phyloP scores from a whole-genome alignment of 73 alveolate species.

The Durusdinium trenchii region DNA sequence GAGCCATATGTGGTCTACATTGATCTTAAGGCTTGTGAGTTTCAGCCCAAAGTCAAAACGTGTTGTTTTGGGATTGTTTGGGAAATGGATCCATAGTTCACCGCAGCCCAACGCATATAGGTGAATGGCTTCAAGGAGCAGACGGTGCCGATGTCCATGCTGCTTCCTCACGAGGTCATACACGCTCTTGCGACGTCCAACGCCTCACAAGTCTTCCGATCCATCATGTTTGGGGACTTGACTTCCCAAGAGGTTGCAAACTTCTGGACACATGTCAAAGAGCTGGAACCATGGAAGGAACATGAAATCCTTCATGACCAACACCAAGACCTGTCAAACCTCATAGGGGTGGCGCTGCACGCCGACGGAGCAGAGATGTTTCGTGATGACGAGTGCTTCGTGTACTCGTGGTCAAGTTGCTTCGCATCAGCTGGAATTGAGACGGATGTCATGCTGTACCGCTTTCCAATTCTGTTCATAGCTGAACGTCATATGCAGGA shows the following conservation, averaged over 20 bases:
- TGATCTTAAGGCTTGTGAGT: background rate
- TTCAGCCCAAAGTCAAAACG: background rate
- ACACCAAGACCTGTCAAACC: background rate
- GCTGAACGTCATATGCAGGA: too few relatives aligned
- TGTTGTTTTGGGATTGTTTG: too few relatives aligned
- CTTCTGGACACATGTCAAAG: background rate
- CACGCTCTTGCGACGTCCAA: background rate
- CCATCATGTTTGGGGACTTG: background rate
- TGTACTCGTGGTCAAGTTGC: background rate
- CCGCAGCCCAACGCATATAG: background rate
- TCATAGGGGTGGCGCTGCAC: background rate
- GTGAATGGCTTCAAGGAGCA: background rate
- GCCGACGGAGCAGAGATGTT: too few relatives aligned
- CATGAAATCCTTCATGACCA: background rate
- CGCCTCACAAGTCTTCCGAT: too few relatives aligned
- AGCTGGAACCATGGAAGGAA: background rate
- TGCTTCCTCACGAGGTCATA: slow-evolving; percentile 32
- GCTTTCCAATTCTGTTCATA: background rate
- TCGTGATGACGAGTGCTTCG: background rate
- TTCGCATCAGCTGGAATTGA: background rate
- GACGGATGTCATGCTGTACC: background rate
- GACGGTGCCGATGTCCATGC: background rate
- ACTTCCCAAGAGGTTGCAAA: background rate
- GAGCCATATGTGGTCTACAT: slow-evolving; percentile 1
- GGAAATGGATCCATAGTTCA: too few relatives aligned